Evolutionary conservation across 108 stramenopile species (phyloP).

Genomic region (Nitzschia inconspicua): DNA sequence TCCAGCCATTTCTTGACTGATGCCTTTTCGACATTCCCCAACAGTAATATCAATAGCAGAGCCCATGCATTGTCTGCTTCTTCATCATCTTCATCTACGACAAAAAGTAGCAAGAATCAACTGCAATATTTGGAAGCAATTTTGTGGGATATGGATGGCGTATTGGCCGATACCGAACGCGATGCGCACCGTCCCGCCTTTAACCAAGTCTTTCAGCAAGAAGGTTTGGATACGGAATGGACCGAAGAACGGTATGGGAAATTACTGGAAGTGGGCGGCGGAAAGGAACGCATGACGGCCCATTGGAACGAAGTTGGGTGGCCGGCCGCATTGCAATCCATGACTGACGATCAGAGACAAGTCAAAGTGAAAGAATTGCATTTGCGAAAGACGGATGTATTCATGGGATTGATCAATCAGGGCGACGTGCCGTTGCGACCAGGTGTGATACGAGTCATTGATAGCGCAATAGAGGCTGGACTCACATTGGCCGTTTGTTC

Average conservation of each 20-base stretch:
- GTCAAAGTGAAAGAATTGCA: conserved; percentile 87
- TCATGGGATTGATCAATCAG: conserved; percentile 78
- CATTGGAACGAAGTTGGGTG: conserved; percentile 90
- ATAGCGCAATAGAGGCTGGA: conserved; percentile 73
- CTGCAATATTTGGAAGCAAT: conserved; percentile 63
- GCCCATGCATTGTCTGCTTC: no score
- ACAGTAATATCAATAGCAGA: no score
- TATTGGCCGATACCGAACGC: conserved; percentile 92
- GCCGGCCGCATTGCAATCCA: conserved; percentile 53
- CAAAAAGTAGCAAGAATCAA: neutral
- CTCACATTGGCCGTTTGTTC: conserved; percentile 87
- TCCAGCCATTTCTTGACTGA: no score
- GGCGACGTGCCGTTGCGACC: conserved; percentile 82
- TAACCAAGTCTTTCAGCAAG: conserved; percentile 78
- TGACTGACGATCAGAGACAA: conserved; percentile 25
- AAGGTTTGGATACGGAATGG: conserved; percentile 76
- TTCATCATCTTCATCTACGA: no score
- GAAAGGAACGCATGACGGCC: conserved; percentile 96
- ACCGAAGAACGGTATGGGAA: conserved; percentile 84
- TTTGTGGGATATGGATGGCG: conserved; percentile 91
- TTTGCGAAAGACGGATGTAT: conserved; percentile 89
- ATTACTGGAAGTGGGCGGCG: conserved; percentile 83
- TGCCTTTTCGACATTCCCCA: no score
- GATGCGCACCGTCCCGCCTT: conserved; percentile 90
- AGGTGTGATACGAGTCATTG: conserved; percentile 83